phyloP scores from a whole-genome alignment of 139 green algal species.

The Desmodesmus armatus region DNA sequence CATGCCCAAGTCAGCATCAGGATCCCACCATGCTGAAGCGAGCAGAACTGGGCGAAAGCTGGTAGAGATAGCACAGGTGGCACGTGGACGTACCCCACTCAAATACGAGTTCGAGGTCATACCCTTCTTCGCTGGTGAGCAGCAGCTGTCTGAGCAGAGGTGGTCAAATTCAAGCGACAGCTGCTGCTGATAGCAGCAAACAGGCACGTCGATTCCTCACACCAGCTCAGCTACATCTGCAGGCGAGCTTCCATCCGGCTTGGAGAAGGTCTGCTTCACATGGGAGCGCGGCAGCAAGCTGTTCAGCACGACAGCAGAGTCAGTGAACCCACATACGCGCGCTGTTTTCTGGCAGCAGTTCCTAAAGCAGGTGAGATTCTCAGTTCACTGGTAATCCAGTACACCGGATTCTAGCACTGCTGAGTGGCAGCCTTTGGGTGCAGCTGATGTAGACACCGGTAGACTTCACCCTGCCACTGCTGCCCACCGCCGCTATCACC shows the following conservation, averaged over 20 bases:
- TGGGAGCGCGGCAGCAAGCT: constrained; percentile 69
- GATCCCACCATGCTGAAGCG: too few species aligned
- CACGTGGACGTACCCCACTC: constrained; percentile 47
- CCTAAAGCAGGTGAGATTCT: constrained; percentile 53
- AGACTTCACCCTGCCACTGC: not conserved
- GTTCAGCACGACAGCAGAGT: constrained; percentile 59
- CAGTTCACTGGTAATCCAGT: too few species aligned
- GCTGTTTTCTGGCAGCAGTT: constrained; percentile 70
- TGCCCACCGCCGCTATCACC: not conserved
- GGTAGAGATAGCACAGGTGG: constrained; percentile 50
- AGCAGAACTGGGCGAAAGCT: constrained; percentile 42
- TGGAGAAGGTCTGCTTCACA: constrained; percentile 53
- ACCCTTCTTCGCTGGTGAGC: constrained; percentile 54
- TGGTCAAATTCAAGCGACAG: not conserved
- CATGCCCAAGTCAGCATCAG: too few species aligned
- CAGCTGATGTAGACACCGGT: not conserved
- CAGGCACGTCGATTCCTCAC: not conserved
- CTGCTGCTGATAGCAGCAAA: not conserved
- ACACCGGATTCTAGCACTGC: too few species aligned
- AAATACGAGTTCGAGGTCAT: constrained; percentile 66
- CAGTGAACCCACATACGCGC: constrained; percentile 56
- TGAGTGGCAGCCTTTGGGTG: not conserved
- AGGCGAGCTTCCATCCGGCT: constrained; percentile 60
- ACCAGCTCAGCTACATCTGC: not conserved
- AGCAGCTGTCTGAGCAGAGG: not conserved